Evolutionary conservation across 495 filamentous ascomycete species (phyloP).

Genomic region (Hyaloscypha bicolor): DNA sequence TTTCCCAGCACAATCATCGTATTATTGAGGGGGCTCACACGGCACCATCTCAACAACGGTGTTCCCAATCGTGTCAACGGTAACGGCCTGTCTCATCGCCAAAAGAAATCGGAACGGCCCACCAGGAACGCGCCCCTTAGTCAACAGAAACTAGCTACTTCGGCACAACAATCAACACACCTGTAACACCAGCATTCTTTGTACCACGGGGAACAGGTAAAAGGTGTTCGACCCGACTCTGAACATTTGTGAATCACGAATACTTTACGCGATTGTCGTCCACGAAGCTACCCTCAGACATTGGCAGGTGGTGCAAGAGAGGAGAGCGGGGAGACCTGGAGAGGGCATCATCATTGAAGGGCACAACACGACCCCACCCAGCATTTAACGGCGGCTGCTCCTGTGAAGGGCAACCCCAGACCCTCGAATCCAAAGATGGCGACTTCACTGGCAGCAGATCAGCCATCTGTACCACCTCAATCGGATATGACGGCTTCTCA

Average conservation of each 20-base stretch:
- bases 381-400: conserved; percentile 4
- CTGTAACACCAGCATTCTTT: conserved; percentile 14
- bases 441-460: conserved; percentile 27
- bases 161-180: neutral
- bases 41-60: neutral
- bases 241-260: conserved; percentile 2
- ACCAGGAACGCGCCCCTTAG: conserved; percentile 17
- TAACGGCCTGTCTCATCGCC: neutral
- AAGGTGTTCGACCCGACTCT: neutral
- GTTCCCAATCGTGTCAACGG: neutral
- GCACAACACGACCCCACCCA: neutral
- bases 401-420: conserved; percentile 2
- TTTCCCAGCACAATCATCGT: neutral
- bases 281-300: neutral
- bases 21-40: neutral
- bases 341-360: conserved; percentile 1
- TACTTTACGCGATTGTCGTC: conserved; percentile 14
- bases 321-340: conserved; percentile 1
- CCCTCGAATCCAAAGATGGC: conserved; percentile 22
- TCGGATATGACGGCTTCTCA: conserved; percentile 14
- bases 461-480: conserved; percentile 20
- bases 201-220: neutral
- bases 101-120: neutral
- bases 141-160: conserved; percentile 8
- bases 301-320: conserved; percentile 3